A percentile compares a stretch with the other conserved stretches of the same genome.
Conservation (phyloP, 768 basidiomycete genomes). For the Imleria badia region DNA sequence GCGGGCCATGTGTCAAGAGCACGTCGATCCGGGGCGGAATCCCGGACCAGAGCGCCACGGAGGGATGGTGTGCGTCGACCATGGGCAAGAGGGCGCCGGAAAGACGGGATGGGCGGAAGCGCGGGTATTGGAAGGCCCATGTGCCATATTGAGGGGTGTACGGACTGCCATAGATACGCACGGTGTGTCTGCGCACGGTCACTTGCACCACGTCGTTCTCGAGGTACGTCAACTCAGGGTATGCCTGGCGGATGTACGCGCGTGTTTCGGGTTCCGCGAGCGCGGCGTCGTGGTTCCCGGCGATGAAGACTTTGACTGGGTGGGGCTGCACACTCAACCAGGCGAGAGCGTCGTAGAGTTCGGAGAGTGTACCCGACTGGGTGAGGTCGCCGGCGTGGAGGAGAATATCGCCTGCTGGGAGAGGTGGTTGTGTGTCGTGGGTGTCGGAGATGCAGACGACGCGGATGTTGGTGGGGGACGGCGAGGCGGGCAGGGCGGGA, state of each 20-base stretch:
- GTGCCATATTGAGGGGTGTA: constrained; percentile 37
- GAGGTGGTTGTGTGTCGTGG: constrained; percentile 24
- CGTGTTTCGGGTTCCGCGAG: constrained; percentile 23
- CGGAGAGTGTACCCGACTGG: constrained; percentile 33
- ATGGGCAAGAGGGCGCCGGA: neutral
- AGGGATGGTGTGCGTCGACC: neutral
- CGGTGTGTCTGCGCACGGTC: constrained; percentile 28
- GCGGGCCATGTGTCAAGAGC: constrained; percentile 46
- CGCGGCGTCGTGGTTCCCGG: constrained; percentile 43
- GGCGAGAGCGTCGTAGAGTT: constrained; percentile 30
- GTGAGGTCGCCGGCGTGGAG: constrained; percentile 44
- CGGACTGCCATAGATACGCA: constrained; percentile 41
- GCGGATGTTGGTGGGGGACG: constrained; percentile 25
- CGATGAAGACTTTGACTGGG: constrained; percentile 41
- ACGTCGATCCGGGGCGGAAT: constrained; percentile 37
- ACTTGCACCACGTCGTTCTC: constrained; percentile 32
- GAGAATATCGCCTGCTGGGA: constrained; percentile 41
- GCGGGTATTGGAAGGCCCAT: constrained; percentile 11
- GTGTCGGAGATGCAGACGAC: constrained; percentile 43
- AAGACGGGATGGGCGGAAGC: constrained; percentile 1
- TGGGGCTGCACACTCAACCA: constrained; percentile 38
- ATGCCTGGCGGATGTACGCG: constrained; percentile 13
- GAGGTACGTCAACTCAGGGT: constrained; percentile 38
- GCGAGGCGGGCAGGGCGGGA: neutral
- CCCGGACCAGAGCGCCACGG: constrained; percentile 24